Base-by-base conservation (phyloP, 2,329 filamentous ascomycete species). In the Madurella fahalii region DNA sequence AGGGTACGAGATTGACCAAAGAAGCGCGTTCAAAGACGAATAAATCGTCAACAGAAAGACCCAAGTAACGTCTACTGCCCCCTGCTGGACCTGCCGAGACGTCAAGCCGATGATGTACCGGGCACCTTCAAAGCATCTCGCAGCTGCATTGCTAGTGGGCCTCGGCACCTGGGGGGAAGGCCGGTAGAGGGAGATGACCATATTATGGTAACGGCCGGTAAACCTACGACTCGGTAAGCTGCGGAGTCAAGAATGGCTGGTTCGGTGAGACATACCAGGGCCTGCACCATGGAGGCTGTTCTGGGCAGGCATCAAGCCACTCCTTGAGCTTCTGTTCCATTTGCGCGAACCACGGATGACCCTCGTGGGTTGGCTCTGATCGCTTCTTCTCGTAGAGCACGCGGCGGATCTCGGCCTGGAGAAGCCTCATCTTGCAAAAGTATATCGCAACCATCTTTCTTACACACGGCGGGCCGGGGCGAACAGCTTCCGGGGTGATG, bases 151-250 rank as follows among this genome's bases (percentile, higher is more conserved):
- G 8, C 86, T 70, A 0, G 90, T 92, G 0, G 94, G 94, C 58
- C 89, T 86, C 0, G 93, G 89, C 2, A 97, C 84, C 68, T 97
- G 94, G 1, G 94, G 94, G 1, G 90, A 96, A 1, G 94, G 94
- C 2, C 94, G 83, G 69, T 90, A 94, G 61, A 97, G 80, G 63
- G 92, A 88, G 44, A 96, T 84, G 18, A 95, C 77, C 84, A 96
- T 93, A 45, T 89, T 90, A 67, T 96, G 91, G 69, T 89, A 91
- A 60, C 88, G 80, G 15, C 80, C 77, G 11, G 74, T 75, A 63
- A 86, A 86, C 82, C 83, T 86, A 52, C n/a, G 2, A 37, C 58
- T 58, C 58, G 47, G 62, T 63, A 51, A 53, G 59, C 58, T n/a
- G 17, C 5, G 18, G 4, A 8, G 8, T 17, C 9, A 12, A 11